Percentiles rank a stretch among this genome's conserved stretches.
Conservation (phyloP, 2,329 filamentous ascomycete genomes). For the Septoria linicola region DNA sequence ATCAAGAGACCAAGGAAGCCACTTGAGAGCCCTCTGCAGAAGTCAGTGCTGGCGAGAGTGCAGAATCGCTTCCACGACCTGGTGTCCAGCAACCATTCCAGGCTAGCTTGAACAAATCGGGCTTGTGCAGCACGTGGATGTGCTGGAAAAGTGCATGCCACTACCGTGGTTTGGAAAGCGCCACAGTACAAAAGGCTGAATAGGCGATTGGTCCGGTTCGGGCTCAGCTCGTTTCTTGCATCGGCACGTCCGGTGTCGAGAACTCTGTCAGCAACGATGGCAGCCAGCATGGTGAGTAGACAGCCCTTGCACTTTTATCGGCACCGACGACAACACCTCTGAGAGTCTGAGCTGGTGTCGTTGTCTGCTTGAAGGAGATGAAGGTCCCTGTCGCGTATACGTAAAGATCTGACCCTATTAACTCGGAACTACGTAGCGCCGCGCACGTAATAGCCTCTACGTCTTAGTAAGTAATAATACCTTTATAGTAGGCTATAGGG, state of each 20-base stretch:
- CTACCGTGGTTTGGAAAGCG: slow-evolving; percentile 8
- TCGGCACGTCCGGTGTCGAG: slow-evolving; percentile 1
- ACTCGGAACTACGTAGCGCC: too few relatives aligned
- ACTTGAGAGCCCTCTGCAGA: not conserved
- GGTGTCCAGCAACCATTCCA: not conserved
- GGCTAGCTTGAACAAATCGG: slow-evolving; percentile 5
- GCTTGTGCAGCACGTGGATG: slow-evolving; percentile 3
- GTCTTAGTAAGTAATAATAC: too few relatives aligned
- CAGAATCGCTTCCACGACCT: slow-evolving; percentile 1
- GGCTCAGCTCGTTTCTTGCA: not conserved
- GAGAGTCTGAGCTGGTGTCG: too few relatives aligned
- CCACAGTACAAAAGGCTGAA: not conserved
- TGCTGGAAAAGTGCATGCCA: slow-evolving; percentile 2
- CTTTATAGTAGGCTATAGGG: too few relatives aligned
- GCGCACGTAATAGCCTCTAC: too few relatives aligned
- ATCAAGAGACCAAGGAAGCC: not conserved
- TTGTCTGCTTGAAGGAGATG: too few relatives aligned
- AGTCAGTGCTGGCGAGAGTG: not conserved
- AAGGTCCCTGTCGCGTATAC: too few relatives aligned
- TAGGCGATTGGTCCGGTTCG: slow-evolving; percentile 3
- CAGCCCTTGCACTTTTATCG: too few relatives aligned
- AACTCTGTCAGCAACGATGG: too few relatives aligned
- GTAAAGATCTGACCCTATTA: too few relatives aligned
- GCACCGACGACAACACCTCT: too few relatives aligned
- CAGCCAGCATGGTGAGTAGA: too few relatives aligned